Base-by-base conservation (phyloP, 1,284 basidiomycete species). In the Chalciporus sp. region DNA sequence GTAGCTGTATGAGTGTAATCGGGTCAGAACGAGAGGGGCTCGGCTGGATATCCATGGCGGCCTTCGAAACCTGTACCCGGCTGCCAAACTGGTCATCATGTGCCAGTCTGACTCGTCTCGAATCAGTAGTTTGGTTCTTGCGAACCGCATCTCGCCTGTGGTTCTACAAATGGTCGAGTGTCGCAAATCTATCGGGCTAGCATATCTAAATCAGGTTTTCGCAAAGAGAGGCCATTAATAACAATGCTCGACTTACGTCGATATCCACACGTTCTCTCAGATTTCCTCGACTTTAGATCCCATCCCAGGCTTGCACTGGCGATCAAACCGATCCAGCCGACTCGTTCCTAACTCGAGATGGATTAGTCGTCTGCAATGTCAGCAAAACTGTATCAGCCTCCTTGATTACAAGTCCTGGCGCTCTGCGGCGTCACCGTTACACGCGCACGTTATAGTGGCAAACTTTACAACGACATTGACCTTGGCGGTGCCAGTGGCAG, bases 1-100 rank as follows among this genome's bases (percentile, higher is more conserved):
- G 57, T 51, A 52, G 42, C 29, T 64, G 55, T 54, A 60, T 20
- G 53, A 43, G 58, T 49, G 56, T 57, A 63, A 62, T 62, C 65
- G 68, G 61, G 65, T 49, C 55, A 64, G 66, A 65, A 76, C 71
- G 73, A 76, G 72, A 74, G 72, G 71, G 67, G 71, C 55, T 66
- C 68, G 72, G 67, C 56, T 56, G 42, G 53, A 49, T 41, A 53
- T 47, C 58, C 65, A 51, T 57, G 55, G 64, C 62, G 64, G 69
- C 55, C 58, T 61, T 64, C 66, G 65, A 66, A 72, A 62, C 57
- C 65, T 72, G 61, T 66, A 61, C 53, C 46, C 20, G 58, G 63
- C 58, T 62, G 60, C 70, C 73, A 76, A 74, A 70, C 64, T 57
- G 53, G 73, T 64, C 59, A 59, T 58, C 56, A 67, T 68, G 58